Conservation (phyloP, 2,329 filamentous ascomycete species). For the Fusarium piperis region DNA sequence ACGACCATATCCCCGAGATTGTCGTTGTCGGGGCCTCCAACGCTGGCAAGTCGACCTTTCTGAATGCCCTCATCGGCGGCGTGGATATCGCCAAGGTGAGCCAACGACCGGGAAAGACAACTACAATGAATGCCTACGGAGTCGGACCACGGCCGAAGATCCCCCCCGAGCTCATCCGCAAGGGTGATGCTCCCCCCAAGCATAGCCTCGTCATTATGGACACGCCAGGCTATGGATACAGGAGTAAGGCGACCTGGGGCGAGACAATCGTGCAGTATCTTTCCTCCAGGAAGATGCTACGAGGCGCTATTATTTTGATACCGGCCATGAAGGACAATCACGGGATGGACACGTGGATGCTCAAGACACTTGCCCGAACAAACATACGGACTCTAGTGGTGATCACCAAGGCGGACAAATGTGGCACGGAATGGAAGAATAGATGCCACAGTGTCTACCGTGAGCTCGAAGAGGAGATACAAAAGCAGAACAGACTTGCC, state of each 20-base stretch:
- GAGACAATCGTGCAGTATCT: constrained; percentile 62
- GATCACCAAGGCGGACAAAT: constrained; percentile 67
- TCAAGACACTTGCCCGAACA: constrained; percentile 57
- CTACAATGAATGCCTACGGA: constrained; percentile 65
- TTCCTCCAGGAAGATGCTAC: constrained; percentile 55
- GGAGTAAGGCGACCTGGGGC: constrained; percentile 61
- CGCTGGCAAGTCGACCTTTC: constrained; percentile 87
- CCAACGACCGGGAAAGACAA: constrained; percentile 62
- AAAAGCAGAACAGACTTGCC: constrained; percentile 31
- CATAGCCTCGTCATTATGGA: constrained; percentile 62
- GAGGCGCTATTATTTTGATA: constrained; percentile 63
- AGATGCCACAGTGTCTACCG: constrained; percentile 42
- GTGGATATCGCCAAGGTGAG: constrained; percentile 59
- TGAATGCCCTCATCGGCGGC: constrained; percentile 78
- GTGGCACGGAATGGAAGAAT: constrained; percentile 42
- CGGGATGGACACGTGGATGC: constrained; percentile 57
- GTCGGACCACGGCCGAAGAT: constrained; percentile 56
- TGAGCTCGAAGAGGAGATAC: constrained; percentile 43
- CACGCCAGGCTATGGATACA: constrained; percentile 62
- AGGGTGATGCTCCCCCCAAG: constrained; percentile 53
- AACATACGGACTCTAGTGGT: constrained; percentile 60
- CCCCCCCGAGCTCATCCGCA: constrained; percentile 39
- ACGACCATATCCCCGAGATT: constrained; percentile 67
- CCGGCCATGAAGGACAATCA: constrained; percentile 63
- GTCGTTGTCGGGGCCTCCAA: constrained; percentile 89